Evolutionary conservation across 352 stramenopile species (phyloP).

Genomic region (Heterotrichella gracilis): DNA sequence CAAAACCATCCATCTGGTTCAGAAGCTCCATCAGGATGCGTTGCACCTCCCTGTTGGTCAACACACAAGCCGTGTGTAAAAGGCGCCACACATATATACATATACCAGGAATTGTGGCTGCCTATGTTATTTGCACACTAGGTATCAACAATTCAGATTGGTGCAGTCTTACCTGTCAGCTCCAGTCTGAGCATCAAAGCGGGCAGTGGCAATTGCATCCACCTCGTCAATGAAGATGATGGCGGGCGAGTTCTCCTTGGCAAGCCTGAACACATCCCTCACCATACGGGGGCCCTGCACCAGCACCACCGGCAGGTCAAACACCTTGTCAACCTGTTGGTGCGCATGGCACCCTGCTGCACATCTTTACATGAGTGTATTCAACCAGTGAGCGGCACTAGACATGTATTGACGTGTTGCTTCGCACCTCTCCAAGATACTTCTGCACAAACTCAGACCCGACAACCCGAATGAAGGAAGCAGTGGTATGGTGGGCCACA

Average conservation of each 20-base stretch:
- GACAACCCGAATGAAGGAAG: conserved; percentile 81
- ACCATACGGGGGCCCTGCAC: conserved; percentile 98
- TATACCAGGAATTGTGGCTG: conserved; percentile 7
- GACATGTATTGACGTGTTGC: not conserved
- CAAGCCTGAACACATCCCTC: conserved; percentile 94
- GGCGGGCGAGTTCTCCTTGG: conserved; percentile 83
- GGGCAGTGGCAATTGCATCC: conserved; percentile 56
- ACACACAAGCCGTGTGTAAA: conserved; percentile 21
- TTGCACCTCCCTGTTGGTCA: conserved; percentile 56
- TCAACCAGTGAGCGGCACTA: not conserved
- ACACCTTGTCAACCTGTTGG: not conserved
- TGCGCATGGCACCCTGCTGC: not conserved
- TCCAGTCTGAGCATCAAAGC: conserved; percentile 83
- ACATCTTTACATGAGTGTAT: not conserved
- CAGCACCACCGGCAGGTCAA: conserved; percentile 37
- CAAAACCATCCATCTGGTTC: conserved; percentile 99
- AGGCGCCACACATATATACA: conserved; percentile 22
- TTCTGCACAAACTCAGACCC: conserved; percentile 99
- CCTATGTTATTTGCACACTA: not conserved
- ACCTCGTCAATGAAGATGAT: conserved; percentile 99
- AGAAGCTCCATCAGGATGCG: conserved; percentile 96
- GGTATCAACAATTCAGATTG: no score
- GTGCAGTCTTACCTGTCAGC: no score
- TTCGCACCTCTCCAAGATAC: conserved; percentile 67
- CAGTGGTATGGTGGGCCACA: conserved; percentile 87